phyloP scores from a whole-genome alignment of 2,329 filamentous ascomycete genomes.

The Chlorencoelia australis region DNA sequence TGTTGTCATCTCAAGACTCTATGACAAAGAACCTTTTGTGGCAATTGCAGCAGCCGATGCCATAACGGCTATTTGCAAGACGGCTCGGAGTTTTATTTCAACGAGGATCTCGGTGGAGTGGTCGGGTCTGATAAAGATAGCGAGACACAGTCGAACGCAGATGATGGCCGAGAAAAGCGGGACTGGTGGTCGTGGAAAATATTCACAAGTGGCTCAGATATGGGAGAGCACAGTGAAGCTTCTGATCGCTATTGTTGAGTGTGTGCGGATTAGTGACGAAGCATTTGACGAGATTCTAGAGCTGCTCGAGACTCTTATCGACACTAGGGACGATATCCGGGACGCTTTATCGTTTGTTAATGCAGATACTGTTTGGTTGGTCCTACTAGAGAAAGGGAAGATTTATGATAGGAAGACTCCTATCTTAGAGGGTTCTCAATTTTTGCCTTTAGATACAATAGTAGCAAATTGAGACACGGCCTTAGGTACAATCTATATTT shows the following conservation, averaged over 20 bases:
- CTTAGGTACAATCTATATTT: neutral
- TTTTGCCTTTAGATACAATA: conserved; percentile 19
- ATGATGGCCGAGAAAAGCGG: conserved; percentile 28
- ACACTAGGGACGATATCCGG: conserved; percentile 38
- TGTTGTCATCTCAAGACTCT: conserved; percentile 57
- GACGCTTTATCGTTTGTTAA: conserved; percentile 54
- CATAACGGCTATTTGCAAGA: conserved; percentile 55
- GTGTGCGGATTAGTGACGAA: conserved; percentile 55
- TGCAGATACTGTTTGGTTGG: conserved; percentile 68
- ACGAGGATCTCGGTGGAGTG: conserved; percentile 68
- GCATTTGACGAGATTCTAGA: conserved; percentile 63
- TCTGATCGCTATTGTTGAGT: conserved; percentile 48
- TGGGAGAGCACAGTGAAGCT: conserved; percentile 54
- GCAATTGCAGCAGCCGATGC: conserved; percentile 60
- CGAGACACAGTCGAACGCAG: conserved; percentile 32
- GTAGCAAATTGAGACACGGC: neutral
- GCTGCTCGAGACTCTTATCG: conserved; percentile 44
- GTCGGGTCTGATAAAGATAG: conserved; percentile 44
- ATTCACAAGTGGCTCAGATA: conserved; percentile 50
- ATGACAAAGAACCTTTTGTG: conserved; percentile 59
- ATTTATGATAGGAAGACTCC: conserved; percentile 29
- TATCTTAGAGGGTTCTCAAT: conserved; percentile 32
- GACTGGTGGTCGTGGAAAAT: conserved; percentile 40
- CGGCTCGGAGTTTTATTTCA: conserved; percentile 72
- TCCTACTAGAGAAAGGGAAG: conserved; percentile 25